Conservation (phyloP, 257 asterid species). For the Lycium barbarum region DNA sequence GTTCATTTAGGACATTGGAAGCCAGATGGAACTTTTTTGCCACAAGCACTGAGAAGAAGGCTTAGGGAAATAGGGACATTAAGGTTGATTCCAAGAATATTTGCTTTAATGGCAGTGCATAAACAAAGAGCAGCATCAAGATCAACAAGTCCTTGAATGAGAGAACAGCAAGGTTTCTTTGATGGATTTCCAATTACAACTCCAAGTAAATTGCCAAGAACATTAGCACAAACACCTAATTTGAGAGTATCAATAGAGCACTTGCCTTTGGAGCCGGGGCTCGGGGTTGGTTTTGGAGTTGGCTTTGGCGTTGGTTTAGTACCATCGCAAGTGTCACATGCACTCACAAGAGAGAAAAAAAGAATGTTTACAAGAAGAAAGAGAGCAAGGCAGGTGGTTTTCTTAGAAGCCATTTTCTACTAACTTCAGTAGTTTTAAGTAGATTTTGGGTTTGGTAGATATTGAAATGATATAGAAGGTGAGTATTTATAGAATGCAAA, state of each 20-base stretch:
- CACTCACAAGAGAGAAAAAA: slow-evolving; percentile 56
- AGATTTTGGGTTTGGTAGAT: slow-evolving; percentile 31
- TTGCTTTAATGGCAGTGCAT: slow-evolving; percentile 71
- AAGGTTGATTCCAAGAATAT: slow-evolving; percentile 63
- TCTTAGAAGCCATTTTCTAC: slow-evolving; percentile 50
- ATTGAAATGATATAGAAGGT: slow-evolving; percentile 23
- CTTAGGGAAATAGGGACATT: slow-evolving; percentile 59
- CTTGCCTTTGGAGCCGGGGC: slow-evolving; percentile 37
- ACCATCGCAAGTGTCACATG: slow-evolving; percentile 51
- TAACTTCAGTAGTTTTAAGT: neutral
- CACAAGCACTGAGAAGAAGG: slow-evolving; percentile 57
- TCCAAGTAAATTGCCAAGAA: slow-evolving; percentile 49
- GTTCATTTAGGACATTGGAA: slow-evolving; percentile 51
- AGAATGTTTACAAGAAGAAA: slow-evolving; percentile 57
- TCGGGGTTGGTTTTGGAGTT: too few relatives aligned
- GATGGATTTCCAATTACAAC: slow-evolving; percentile 54
- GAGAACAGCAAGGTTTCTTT: slow-evolving; percentile 55
- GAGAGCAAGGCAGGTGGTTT: slow-evolving; percentile 46
- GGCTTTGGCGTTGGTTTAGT: slow-evolving; percentile 41
- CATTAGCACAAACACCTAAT: slow-evolving; percentile 62
- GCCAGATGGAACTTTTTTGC: slow-evolving; percentile 55
- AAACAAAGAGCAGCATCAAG: slow-evolving; percentile 66
- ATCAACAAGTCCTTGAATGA: slow-evolving; percentile 56
- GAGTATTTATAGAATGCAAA: slow-evolving; percentile 49
- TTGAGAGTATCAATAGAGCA: slow-evolving; percentile 71